These are phyloP conservation scores for Salpingoeca rosetta DNA, from an alignment of 78 protist species.

Conservation along the genomic window DNA sequence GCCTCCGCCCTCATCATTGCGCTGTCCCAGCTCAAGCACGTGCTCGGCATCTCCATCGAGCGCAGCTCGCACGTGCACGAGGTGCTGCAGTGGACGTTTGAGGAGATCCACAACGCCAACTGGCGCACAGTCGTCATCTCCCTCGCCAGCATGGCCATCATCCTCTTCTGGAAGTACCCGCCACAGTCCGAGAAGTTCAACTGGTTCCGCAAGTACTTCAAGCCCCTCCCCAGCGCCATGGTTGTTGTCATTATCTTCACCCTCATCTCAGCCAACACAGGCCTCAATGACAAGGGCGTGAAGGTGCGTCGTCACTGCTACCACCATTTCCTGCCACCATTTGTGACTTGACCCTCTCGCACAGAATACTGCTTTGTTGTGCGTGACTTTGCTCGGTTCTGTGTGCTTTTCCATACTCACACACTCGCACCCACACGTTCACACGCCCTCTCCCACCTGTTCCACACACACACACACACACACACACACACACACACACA, in stretches of 20 bases:
- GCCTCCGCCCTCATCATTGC: slow-evolving; percentile 69
- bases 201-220: neutral
- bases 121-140: neutral
- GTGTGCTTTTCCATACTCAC: no score
- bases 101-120: neutral
- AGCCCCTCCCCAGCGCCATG: slow-evolving; percentile 43
- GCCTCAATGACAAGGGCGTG: neutral
- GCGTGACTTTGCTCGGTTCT: no score
- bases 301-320: neutral
- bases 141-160: neutral
- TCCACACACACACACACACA: no score
- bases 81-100: neutral
- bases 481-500: no score
- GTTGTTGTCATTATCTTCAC: slow-evolving; percentile 46
- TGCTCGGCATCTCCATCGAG: slow-evolving; percentile 31
- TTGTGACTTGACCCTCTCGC: no score
- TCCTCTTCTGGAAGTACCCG: neutral
- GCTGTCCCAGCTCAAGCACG: slow-evolving; percentile 44
- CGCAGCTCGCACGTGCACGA: slow-evolving; percentile 6
- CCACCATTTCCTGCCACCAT: neutral
- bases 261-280: neutral
- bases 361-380: no score
- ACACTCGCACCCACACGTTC: no score
- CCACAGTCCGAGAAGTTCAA: neutral
- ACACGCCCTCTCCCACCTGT: no score